phyloP scores from a whole-genome alignment of 2,329 filamentous ascomycete genomes.

The Fusarium nodosum region DNA sequence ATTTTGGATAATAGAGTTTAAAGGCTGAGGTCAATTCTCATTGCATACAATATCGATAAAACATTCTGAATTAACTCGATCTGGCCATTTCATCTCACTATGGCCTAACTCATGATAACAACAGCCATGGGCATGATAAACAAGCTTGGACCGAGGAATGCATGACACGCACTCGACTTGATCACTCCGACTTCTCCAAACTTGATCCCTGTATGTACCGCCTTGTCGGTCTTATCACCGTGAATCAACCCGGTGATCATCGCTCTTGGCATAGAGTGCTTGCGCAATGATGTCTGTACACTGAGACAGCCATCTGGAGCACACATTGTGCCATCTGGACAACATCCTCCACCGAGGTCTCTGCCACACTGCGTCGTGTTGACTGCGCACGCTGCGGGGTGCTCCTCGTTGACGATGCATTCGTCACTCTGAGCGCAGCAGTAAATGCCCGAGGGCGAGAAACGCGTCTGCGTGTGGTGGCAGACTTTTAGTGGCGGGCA shows the following conservation, averaged over 20 bases:
- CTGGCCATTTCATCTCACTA: not conserved
- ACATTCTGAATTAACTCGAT: conserved; percentile 1
- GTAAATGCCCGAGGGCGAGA: conserved; percentile 19
- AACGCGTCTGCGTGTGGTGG: conserved; percentile 9
- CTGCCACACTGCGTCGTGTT: conserved; percentile 32
- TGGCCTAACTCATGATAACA: not conserved
- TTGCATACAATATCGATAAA: not conserved
- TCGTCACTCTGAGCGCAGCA: conserved; percentile 34
- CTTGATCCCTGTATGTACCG: conserved; percentile 27
- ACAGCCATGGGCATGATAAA: not conserved
- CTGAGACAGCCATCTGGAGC: conserved; percentile 30
- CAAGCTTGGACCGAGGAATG: conserved; percentile 12
- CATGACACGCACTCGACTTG: conserved; percentile 13
- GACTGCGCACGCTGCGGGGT: conserved; percentile 20
- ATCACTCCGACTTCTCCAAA: conserved; percentile 38
- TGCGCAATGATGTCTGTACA: conserved; percentile 41
- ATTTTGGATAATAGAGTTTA: not conserved
- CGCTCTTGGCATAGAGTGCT: conserved; percentile 18
- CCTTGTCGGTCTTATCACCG: conserved; percentile 1
- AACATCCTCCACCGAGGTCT: conserved; percentile 32
- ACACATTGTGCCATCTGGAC: conserved; percentile 28
- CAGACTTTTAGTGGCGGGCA: conserved; percentile 26
- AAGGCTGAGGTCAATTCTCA: conserved; percentile 4
- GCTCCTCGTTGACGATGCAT: conserved; percentile 22
- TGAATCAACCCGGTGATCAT: conserved; percentile 10